A percentile compares a stretch with the other conserved stretches of the same genome.
Evolutionary conservation across 2,329 filamentous ascomycete genomes (phyloP).

Genomic region (Neurospora sp.): DNA sequence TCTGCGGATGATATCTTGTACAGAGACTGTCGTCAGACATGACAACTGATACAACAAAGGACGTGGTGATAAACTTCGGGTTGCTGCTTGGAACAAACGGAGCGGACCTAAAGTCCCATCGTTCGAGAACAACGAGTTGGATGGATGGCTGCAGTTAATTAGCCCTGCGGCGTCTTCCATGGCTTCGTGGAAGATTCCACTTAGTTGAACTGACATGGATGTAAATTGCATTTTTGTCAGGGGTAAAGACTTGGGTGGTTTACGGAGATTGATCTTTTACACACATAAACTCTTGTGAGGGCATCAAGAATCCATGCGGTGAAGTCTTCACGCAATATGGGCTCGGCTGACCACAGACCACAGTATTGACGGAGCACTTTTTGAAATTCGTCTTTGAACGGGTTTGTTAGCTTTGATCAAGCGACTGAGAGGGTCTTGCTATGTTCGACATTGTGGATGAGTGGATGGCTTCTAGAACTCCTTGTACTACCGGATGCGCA

Average conservation of each 20-base stretch:
- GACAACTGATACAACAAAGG: background rate
- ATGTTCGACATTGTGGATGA: background rate
- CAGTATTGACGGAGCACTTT: background rate
- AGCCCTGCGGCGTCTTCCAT: background rate
- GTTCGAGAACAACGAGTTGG: background rate
- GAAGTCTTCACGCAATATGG: background rate
- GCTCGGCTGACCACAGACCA: background rate
- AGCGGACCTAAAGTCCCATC: background rate
- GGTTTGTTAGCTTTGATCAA: background rate
- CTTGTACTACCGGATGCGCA: background rate
- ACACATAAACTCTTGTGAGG: background rate
- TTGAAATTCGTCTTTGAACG: background rate
- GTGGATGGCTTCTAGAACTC: background rate
- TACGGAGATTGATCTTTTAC: background rate
- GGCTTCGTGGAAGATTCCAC: background rate
- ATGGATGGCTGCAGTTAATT: background rate
- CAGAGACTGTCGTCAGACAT: background rate
- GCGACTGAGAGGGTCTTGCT: background rate
- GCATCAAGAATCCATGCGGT: background rate
- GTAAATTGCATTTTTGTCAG: background rate
- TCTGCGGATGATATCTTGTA: background rate
- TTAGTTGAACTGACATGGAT: background rate
- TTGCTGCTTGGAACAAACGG: background rate
- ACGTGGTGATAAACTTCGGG: background rate
- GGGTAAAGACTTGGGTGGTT: background rate